Conservation (phyloP, 768 basidiomycete genomes). For the Multifurca ochricompacta region DNA sequence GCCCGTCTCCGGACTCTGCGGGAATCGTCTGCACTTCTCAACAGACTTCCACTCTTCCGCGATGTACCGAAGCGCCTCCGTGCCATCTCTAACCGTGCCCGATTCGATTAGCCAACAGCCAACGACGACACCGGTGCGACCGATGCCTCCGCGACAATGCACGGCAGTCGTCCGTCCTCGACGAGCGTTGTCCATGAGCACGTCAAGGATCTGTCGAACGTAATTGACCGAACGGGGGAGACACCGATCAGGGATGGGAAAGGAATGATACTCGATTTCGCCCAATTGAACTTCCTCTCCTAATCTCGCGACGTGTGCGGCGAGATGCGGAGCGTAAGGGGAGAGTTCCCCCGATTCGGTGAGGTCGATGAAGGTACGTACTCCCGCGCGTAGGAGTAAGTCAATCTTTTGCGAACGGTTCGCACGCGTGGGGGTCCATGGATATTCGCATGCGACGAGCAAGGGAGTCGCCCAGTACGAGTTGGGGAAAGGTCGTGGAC, state of each 20-base stretch:
- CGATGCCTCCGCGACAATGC: constrained; percentile 75
- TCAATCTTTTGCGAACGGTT: constrained; percentile 54
- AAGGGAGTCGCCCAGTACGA: constrained; percentile 74
- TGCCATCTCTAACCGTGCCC: constrained; percentile 51
- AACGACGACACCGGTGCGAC: constrained; percentile 52
- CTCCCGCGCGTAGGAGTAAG: constrained; percentile 60
- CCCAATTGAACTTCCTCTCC: constrained; percentile 46
- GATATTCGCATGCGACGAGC: constrained; percentile 76
- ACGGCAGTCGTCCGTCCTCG: constrained; percentile 60
- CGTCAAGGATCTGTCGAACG: constrained; percentile 51
- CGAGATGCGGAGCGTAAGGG: constrained; percentile 53
- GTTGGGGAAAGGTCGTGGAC: constrained; percentile 64
- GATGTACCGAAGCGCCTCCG: constrained; percentile 56
- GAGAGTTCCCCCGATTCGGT: constrained; percentile 74
- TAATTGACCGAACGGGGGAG: constrained; percentile 52
- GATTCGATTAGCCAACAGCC: constrained; percentile 76
- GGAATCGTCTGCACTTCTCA: constrained; percentile 69
- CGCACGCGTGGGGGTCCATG: constrained; percentile 50
- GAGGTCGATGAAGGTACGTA: constrained; percentile 77
- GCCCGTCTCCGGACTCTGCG: constrained; percentile 73
- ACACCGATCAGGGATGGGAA: constrained; percentile 68
- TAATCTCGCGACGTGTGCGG: constrained; percentile 43
- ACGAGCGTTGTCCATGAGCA: constrained; percentile 50
- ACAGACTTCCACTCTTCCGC: constrained; percentile 66
- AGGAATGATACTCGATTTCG: constrained; percentile 66